Evolutionary conservation across 2,329 filamentous ascomycete genomes (phyloP), one percentile per base, ranked within the genome.

Genomic region (Cercospora canescens): DNA sequence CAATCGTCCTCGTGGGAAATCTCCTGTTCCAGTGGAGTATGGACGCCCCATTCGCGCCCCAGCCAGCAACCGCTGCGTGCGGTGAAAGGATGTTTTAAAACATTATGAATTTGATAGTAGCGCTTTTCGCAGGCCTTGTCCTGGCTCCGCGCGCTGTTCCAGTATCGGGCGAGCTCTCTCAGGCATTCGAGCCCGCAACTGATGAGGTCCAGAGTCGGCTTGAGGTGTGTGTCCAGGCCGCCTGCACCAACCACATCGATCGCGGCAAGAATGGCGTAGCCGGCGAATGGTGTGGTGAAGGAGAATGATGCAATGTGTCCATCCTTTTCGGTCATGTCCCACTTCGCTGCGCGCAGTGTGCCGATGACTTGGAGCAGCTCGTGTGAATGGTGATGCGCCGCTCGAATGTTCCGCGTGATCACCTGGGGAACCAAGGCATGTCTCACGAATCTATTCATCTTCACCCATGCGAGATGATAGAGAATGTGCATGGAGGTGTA

Each of bases 401-500:
- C 76, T 41, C 80, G 78, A 5, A 86, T 79, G 67, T 86, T 83
- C 26, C 83, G 80, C 2, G 76, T 71, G 12, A 84, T 75, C 32
- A 79, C 73, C 2, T 82, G 79, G 0, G 77, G 78, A 3, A 86
- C 76, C 35, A 77, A 78, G 11, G 77, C 76, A 65, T 80, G 78
- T 9, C 82, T 81, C 12, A 83, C 83, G 71, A 90, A 86, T 41
- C 90, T 85, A 71, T 90, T 89, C 32, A 91, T 80, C 69, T 88
- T 88, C 77, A 91, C 85, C 71, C 87, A 78, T 0, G 87, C 83
- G 55, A 87, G 84, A 74, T 90, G 85, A 74, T 89, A 89, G n/a
- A 91, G 79, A 30, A 89, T 80, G 75, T 92, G 89, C 76, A 91
- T 85, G 1, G 85, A 86, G 62, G 91, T 78, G 73, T 89, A 89